Percentiles rank a stretch among this genome's conserved stretches.
These are phyloP conservation scores for Mycocentrospora acerina DNA, from an alignment of 2,329 filamentous ascomycete genomes.

Conservation along the genomic window DNA sequence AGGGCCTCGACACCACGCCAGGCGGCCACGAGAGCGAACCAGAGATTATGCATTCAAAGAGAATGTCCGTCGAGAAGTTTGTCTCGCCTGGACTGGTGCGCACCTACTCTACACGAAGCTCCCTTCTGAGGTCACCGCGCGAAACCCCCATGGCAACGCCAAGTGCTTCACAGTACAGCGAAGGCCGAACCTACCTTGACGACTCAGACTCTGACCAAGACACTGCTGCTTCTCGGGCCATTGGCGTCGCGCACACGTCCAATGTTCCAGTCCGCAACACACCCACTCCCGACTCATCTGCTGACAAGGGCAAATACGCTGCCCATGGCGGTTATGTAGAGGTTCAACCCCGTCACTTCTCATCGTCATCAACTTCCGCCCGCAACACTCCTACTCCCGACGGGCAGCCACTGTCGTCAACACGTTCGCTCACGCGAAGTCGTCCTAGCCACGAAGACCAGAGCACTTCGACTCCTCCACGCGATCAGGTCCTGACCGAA, in stretches of 20 bases:
- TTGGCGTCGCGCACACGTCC: conserved; percentile 48
- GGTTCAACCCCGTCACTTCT: conserved; percentile 26
- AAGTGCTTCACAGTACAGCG: conserved; percentile 9
- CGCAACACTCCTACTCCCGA: conserved; percentile 34
- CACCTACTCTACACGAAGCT: conserved; percentile 36
- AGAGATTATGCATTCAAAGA: conserved; percentile 36
- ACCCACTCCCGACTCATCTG: conserved; percentile 25
- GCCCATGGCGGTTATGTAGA: conserved; percentile 32
- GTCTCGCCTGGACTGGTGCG: conserved; percentile 37
- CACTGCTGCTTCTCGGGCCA: conserved; percentile 27
- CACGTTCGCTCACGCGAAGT: no score
- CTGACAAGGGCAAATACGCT: conserved; percentile 16
- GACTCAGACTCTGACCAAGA: conserved; percentile 31
- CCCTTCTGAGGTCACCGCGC: conserved; percentile 22
- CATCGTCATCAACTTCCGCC: conserved; percentile 19
- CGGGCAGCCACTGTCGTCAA: conserved; percentile 8
- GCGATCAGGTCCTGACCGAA: conserved; percentile 22
- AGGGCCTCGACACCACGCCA: conserved; percentile 21
- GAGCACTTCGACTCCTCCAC: conserved; percentile 14
- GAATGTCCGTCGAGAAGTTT: conserved; percentile 39
- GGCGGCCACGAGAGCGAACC: conserved; percentile 25
- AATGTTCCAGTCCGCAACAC: conserved; percentile 38
- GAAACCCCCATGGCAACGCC: conserved; percentile 23
- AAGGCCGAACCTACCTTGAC: conserved; percentile 32
- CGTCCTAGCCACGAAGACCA: no score